These are phyloP conservation scores for Ormosia emarginata DNA, from an alignment of 306 rosid genomes.

Conservation along the genomic window DNA sequence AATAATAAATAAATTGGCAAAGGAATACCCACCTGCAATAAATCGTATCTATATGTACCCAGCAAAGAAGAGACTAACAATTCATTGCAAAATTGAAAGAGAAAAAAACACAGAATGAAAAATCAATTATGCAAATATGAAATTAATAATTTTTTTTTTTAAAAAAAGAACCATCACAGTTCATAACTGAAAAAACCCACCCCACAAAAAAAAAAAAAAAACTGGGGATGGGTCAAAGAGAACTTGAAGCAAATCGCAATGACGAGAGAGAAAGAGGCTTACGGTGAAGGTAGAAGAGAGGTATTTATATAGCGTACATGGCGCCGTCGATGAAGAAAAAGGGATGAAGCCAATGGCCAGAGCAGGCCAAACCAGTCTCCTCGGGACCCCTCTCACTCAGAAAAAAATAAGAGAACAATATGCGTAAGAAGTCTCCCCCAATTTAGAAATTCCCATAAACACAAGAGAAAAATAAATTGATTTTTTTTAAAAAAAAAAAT, in stretches of 20 bases:
- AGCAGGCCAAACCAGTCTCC: neutral
- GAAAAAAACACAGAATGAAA: neutral
- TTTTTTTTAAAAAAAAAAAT: no score
- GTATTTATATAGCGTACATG: no score
- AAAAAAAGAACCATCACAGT: neutral
- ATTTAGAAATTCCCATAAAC: neutral
- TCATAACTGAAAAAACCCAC: neutral
- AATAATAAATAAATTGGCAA: neutral
- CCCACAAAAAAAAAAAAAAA: neutral
- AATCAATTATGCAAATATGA: neutral
- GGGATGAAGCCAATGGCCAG: neutral
- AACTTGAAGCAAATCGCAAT: neutral
- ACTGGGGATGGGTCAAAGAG: neutral
- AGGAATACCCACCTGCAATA: neutral
- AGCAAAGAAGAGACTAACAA: neutral
- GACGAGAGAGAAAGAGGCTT: neutral
- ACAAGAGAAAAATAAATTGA: no score
- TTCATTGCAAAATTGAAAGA: neutral
- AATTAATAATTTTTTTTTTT: neutral
- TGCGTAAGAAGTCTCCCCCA: neutral
- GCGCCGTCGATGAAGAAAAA: neutral
- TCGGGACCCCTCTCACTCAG: neutral
- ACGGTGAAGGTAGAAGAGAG: neutral
- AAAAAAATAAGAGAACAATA: neutral
- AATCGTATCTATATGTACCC: neutral